These are phyloP conservation scores for Aspergillus tamarii DNA, from an alignment of 2,329 filamentous ascomycete species.

Conservation along the genomic window DNA sequence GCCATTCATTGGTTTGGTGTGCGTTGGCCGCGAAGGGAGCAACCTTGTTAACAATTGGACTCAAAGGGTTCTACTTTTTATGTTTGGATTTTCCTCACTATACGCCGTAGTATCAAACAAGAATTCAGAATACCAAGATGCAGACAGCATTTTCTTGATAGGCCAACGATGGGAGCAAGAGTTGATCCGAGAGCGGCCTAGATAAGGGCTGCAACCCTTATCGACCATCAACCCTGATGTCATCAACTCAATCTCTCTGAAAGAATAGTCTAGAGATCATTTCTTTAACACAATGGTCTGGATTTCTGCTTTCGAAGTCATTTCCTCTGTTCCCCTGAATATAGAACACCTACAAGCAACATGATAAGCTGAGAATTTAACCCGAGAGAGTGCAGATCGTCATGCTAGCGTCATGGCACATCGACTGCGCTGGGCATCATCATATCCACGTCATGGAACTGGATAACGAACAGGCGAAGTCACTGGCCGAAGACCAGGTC, in stretches of 20 bases:
- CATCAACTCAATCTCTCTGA: not conserved
- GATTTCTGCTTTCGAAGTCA: not conserved
- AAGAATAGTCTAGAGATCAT: too few species aligned
- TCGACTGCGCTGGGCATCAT: not conserved
- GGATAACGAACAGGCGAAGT: not conserved
- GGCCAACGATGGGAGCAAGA: not conserved
- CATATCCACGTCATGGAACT: slow-evolving; percentile 13
- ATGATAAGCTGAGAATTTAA: not conserved
- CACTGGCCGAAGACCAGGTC: not conserved
- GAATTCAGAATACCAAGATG: too few species aligned
- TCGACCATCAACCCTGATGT: not conserved
- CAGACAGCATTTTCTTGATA: not conserved
- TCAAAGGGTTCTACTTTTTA: not conserved
- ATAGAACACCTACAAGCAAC: not conserved
- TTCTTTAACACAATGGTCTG: not conserved
- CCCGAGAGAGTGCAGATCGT: not conserved
- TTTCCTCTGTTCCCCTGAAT: not conserved
- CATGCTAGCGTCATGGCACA: not conserved
- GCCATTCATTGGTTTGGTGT: not conserved
- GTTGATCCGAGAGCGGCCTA: not conserved
- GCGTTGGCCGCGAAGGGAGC: not conserved
- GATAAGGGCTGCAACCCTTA: not conserved
- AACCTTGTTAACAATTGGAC: not conserved
- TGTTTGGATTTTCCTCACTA: not conserved
- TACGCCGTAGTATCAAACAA: not conserved